Conservation (phyloP, 371 early-diverging fungal species). For the Mortierella sp. region DNA sequence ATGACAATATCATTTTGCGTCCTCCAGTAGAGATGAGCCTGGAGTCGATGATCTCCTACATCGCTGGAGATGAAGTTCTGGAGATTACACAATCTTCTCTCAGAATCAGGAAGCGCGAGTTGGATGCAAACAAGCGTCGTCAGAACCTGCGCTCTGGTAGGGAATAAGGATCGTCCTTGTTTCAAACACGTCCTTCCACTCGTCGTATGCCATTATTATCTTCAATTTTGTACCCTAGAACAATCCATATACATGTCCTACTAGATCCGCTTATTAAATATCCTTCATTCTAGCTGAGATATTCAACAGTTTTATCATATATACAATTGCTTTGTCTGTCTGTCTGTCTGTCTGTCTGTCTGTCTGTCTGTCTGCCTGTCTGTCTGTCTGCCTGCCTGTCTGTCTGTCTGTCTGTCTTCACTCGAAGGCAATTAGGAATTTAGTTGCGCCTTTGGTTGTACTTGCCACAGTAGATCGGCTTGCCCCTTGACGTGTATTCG, state of each 20-base stretch:
- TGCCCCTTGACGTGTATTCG: conserved; percentile 49
- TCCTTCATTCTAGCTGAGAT: neutral
- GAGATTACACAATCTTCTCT: conserved; percentile 80
- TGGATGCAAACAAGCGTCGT: conserved; percentile 75
- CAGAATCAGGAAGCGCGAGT: conserved; percentile 77
- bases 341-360: neutral
- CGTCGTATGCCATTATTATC: conserved; percentile 3
- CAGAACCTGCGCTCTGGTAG: conserved; percentile 45
- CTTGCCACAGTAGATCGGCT: conserved; percentile 50
- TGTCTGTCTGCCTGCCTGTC: too few relatives aligned
- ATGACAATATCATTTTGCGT: conserved; percentile 75
- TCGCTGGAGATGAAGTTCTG: conserved; percentile 83
- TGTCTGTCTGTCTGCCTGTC: neutral
- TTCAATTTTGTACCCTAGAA: conserved; percentile 9
- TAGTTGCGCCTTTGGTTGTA: conserved; percentile 44
- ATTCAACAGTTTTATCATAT: neutral
- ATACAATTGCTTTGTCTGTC: neutral
- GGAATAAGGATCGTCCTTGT: conserved; percentile 10
- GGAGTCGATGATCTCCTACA: conserved; percentile 81
- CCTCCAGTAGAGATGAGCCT: conserved; percentile 75
- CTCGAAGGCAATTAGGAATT: neutral
- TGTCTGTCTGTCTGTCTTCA: neutral
- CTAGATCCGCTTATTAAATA: neutral
- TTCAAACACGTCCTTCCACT: neutral
- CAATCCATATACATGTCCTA: neutral